Evolutionary conservation across 345 rosid species (phyloP), one percentile per base, ranked within the genome.

Genomic region (Hevea brasiliensis): DNA sequence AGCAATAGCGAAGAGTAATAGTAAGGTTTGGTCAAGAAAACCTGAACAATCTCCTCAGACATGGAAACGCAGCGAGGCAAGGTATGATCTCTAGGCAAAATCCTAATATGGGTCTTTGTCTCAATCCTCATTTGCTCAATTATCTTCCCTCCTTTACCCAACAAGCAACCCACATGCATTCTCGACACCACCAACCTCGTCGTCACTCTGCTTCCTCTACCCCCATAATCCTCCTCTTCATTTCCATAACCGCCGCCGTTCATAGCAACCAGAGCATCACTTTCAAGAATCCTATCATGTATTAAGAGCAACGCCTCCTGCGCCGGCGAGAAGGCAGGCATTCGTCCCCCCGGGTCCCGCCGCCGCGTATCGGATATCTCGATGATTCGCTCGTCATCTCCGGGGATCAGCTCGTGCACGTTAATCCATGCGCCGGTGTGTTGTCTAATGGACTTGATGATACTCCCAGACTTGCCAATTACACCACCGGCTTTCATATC

Each of bases 101-200:
- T 85, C 88, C 99, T 88, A 82, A 96, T 96, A 87, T 96, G 97
- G 53, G 99, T 96, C 91, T 96, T 93, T 26, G 99, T 96, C 76
- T 91, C 98, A 54, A 89, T 88, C 83, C 99, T 93, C 99, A 96
- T 96, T 77, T 93, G 99, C 87, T 96, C 99, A 48, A 96, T 91
- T 20, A 96, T 96, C 83, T 93, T 96, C 64, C 99, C 99, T 56
- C 95, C 97, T 86, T 93, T 93, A 71, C 99, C 99, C 81, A 96
- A 75, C 90, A 96, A 87, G 75, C 95, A 91, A 41, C 99, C 99
- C 4, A 96, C 99, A 74, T 96, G 96, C 86, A 92, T 77, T 79
- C 87, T 91, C 7, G 98, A 93, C 18, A 96, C 99, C 69, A 96
- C 98, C 66, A 96, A 79, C 79, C 98, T 90, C 47, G 97, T 90